Conservation (phyloP, 2,329 filamentous ascomycete species). For the Colletotrichum sp. region DNA sequence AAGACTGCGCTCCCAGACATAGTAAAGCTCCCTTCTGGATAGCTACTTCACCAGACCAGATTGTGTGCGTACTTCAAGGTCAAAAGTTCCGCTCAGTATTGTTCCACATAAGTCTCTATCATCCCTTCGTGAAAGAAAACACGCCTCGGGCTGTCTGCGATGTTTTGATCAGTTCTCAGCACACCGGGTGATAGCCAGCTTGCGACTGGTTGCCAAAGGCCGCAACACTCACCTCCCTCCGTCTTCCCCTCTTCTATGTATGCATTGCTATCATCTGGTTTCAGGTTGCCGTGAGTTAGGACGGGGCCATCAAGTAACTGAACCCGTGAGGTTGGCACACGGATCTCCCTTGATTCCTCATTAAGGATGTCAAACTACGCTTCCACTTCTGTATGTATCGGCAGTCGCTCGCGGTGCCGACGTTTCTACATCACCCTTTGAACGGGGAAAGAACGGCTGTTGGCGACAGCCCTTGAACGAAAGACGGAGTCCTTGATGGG, state of each 20-base stretch:
- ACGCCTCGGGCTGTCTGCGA: neutral
- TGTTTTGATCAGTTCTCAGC: slow-evolving; percentile 22
- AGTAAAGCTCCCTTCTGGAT: neutral
- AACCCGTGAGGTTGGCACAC: neutral
- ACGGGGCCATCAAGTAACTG: neutral
- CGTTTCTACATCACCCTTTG: neutral
- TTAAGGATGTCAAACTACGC: neutral
- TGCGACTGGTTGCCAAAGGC: slow-evolving; percentile 16
- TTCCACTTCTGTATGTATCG: neutral
- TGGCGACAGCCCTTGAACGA: neutral
- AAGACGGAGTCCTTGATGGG: neutral
- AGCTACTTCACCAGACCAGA: neutral
- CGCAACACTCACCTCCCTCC: neutral
- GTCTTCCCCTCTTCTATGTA: neutral
- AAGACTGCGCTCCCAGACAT: neutral
- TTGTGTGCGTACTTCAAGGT: slow-evolving; percentile 7
- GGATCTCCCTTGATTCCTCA: neutral
- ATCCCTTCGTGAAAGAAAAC: neutral
- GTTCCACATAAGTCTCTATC: slow-evolving; percentile 4
- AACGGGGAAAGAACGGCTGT: neutral
- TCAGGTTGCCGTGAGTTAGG: slow-evolving; percentile 12
- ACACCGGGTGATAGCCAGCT: slow-evolving; percentile 12
- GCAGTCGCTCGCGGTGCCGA: neutral
- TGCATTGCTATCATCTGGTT: slow-evolving; percentile 3
- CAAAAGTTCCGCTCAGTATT: neutral